Conservation (phyloP, 148 eudicot genomes). For the Rheum nobile region DNA sequence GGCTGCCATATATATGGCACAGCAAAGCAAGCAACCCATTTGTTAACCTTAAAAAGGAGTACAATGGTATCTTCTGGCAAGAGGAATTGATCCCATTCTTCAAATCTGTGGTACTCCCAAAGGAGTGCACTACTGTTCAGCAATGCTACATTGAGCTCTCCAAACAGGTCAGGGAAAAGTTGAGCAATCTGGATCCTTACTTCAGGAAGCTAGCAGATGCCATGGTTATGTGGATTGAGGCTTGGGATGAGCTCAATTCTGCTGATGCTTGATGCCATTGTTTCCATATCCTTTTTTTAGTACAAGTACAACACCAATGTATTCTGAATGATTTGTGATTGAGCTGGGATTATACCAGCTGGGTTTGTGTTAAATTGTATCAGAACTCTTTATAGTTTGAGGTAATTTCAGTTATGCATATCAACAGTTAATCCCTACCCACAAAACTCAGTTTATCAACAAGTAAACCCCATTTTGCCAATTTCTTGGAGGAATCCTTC, state of each 20-base stretch:
- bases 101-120: background rate
- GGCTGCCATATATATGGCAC: constrained; percentile 3
- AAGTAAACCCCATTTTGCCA: too few species aligned
- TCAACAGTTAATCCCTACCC: too few species aligned
- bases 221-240: constrained; percentile 7
- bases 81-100: constrained; percentile 7
- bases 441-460: background rate
- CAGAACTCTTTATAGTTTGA: background rate
- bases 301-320: background rate
- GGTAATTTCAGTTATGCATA: background rate
- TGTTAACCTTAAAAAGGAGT: constrained; percentile 5
- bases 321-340: background rate
- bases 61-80: constrained; percentile 8
- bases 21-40: constrained; percentile 9
- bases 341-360: background rate
- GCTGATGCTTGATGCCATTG: background rate
- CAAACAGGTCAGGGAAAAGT: constrained; percentile 2
- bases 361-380: background rate
- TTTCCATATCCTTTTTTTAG: background rate
- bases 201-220: constrained; percentile 6
- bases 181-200: background rate
- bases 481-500: too few species aligned
- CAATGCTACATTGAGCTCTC: constrained; percentile 8
- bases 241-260: constrained; percentile 7
- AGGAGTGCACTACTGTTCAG: constrained; percentile 6